Evolutionary conservation across 371 early-diverging fungal genomes (phyloP).

Genomic region (Mortierella polycephala): DNA sequence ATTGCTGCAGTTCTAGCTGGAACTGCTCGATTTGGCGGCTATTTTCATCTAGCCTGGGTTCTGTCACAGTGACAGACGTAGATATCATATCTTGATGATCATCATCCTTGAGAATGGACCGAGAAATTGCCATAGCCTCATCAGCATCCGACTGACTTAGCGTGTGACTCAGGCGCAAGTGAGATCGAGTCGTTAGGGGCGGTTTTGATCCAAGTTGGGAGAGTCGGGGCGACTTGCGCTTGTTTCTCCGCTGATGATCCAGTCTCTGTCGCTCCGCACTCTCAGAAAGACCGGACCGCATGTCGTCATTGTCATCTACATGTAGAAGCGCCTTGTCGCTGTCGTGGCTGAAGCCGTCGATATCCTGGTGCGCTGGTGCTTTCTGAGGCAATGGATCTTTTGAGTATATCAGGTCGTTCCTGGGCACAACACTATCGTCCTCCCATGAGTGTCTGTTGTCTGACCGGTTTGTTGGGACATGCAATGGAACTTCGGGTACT

Average conservation of each 20-base stretch:
- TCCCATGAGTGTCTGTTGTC: slow-evolving; percentile 16
- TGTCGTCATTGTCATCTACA: slow-evolving; percentile 22
- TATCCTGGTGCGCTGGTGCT: no score
- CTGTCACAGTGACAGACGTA: neutral
- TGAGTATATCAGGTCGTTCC: slow-evolving; percentile 2
- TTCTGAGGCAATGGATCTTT: neutral
- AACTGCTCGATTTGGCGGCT: slow-evolving; percentile 37
- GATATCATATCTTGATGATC: slow-evolving; percentile 1
- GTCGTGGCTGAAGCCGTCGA: neutral
- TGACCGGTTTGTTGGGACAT: neutral
- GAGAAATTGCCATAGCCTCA: neutral
- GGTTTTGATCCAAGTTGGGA: slow-evolving; percentile 11
- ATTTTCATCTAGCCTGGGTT: slow-evolving; percentile 8
- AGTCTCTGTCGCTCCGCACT: slow-evolving; percentile 5
- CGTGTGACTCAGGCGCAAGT: slow-evolving; percentile 22
- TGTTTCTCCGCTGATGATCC: slow-evolving; percentile 27
- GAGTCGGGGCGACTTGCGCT: slow-evolving; percentile 14
- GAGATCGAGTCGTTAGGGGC: slow-evolving; percentile 14
- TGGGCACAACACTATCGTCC: slow-evolving; percentile 3
- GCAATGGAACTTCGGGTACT: neutral
- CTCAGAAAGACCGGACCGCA: neutral
- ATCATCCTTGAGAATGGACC: neutral
- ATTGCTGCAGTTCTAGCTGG: slow-evolving; percentile 14
- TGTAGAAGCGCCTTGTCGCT: slow-evolving; percentile 3
- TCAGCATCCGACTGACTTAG: slow-evolving; percentile 26